These are phyloP conservation scores for Paramecium pentaurelia DNA, from an alignment of 73 alveolate genomes.

Conservation along the genomic window DNA sequence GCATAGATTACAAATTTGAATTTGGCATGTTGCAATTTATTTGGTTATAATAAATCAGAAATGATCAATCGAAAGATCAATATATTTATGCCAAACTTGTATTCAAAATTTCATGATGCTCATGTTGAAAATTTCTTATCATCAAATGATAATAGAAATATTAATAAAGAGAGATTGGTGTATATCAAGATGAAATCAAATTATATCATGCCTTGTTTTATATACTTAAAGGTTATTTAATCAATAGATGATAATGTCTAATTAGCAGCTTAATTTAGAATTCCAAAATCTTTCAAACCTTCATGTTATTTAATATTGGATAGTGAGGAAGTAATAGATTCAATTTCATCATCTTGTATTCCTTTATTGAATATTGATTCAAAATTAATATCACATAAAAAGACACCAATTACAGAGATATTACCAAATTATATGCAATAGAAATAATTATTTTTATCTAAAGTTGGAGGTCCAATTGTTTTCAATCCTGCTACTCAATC, in stretches of 20 bases:
- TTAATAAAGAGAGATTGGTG: slow-evolving; percentile 52
- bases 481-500: neutral
- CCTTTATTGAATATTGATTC: slow-evolving; percentile 44
- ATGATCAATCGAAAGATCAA: slow-evolving; percentile 54
- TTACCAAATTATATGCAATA: neutral
- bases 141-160: slow-evolving; percentile 36
- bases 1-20: slow-evolving; percentile 49
- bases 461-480: neutral
- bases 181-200: slow-evolving; percentile 43
- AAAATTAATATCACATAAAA: slow-evolving; percentile 38
- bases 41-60: slow-evolving; percentile 54
- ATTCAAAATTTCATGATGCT: slow-evolving; percentile 54
- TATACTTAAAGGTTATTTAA: slow-evolving; percentile 16
- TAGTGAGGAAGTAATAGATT: slow-evolving; percentile 52
- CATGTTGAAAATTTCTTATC: slow-evolving; percentile 28
- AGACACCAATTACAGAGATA: slow-evolving; percentile 48
- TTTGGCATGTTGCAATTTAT: slow-evolving; percentile 50
- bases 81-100: slow-evolving; percentile 53
- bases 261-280: slow-evolving; percentile 51
- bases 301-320: slow-evolving; percentile 14
- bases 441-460: neutral
- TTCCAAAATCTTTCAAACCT: neutral
- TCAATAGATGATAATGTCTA: slow-evolving; percentile 46
- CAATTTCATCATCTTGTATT: slow-evolving; percentile 48
- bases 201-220: slow-evolving; percentile 46